phyloP scores from a whole-genome alignment of 2,329 filamentous ascomycete genomes.

The Didymella arachidicola region DNA sequence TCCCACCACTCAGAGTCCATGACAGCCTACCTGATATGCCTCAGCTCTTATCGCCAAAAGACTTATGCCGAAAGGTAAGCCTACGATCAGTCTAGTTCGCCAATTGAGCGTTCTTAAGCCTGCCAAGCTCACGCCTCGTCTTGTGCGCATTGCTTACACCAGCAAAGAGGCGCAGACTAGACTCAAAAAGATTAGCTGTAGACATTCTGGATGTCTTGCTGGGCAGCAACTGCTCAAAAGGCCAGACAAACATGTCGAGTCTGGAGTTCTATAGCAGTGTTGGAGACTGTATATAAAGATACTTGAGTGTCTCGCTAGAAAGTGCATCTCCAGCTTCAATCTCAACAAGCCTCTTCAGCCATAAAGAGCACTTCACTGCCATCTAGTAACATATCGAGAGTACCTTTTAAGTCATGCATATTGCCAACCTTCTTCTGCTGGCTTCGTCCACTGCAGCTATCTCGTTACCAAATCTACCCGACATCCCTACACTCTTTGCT shows the following conservation, averaged over 20 bases:
- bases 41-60: background rate
- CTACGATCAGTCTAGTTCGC: slow-evolving; percentile 1
- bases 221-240: background rate
- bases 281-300: slow-evolving; percentile 1
- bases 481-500: slow-evolving; percentile 21
- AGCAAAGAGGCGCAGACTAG: background rate
- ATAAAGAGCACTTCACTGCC: background rate
- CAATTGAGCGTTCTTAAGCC: background rate
- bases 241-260: background rate
- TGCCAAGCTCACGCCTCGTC: slow-evolving; percentile 8
- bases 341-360: background rate
- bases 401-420: slow-evolving; percentile 22
- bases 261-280: background rate
- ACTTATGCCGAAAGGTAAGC: background rate
- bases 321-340: background rate
- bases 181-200: background rate
- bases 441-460: slow-evolving; percentile 28
- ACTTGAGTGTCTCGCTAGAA: background rate
- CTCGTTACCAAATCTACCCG: slow-evolving; percentile 24
- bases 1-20: background rate
- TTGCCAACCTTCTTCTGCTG: slow-evolving; percentile 25
- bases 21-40: background rate
- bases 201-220: background rate
- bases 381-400: too few relatives aligned
- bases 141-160: background rate